Conservation (phyloP, 1,284 basidiomycete species). For the Chondrostereum purpureum region DNA sequence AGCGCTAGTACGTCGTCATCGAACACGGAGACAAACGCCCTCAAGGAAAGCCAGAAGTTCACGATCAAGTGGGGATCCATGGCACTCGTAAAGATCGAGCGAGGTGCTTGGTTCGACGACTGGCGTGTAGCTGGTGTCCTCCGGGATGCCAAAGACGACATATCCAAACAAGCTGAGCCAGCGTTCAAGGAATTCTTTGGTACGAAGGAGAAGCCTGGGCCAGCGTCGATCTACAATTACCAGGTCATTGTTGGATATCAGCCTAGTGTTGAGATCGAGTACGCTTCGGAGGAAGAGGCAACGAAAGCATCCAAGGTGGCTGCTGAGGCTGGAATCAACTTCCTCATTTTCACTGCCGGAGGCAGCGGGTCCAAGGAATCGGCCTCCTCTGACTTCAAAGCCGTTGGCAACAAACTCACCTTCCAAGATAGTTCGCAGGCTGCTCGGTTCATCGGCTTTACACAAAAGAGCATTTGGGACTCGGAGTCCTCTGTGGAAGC, state of each 20-base stretch:
- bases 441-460: background rate
- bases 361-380: background rate
- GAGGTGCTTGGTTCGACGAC: background rate
- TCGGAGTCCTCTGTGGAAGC: background rate
- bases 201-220: background rate
- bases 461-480: background rate
- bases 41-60: background rate
- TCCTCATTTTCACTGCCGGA: background rate
- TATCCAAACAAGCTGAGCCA: background rate
- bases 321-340: background rate
- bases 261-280: background rate
- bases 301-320: background rate
- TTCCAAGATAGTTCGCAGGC: background rate
- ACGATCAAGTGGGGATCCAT: background rate
- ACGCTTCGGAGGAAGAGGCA: background rate
- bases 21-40: background rate
- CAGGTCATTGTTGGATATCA: background rate
- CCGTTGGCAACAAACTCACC: background rate
- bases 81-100: background rate
- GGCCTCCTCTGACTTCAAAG: background rate
- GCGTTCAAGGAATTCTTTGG: background rate
- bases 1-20: background rate
- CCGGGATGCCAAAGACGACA: background rate
- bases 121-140: background rate
- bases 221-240: background rate